phyloP scores from a whole-genome alignment of 1,284 basidiomycete species.

The Ganoderma leucocontextum region DNA sequence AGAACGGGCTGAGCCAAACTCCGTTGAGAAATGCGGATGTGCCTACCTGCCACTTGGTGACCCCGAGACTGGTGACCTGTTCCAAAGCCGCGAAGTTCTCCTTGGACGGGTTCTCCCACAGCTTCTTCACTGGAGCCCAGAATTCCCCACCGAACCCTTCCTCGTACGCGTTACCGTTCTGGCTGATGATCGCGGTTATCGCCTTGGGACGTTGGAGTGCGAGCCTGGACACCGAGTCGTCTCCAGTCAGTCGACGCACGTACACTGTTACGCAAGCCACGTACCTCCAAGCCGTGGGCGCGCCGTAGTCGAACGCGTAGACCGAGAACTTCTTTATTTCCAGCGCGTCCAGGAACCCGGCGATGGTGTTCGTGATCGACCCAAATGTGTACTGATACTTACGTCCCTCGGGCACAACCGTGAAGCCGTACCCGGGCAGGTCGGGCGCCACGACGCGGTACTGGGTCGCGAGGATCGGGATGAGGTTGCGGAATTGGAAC shows the following conservation, averaged over 20 bases:
- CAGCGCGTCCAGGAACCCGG: conserved; percentile 51
- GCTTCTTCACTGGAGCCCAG: conserved; percentile 48
- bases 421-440: conserved; percentile 59
- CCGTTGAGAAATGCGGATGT: no score
- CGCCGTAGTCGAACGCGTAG: conserved; percentile 62
- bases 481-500: conserved; percentile 56
- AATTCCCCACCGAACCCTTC: conserved; percentile 51
- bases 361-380: conserved; percentile 48
- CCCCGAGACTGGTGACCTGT: conserved; percentile 37
- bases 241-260: background rate
- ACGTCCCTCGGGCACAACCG: conserved; percentile 45
- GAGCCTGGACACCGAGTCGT: conserved; percentile 40
- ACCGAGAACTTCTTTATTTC: conserved; percentile 48
- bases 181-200: conserved; percentile 53
- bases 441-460: conserved; percentile 59
- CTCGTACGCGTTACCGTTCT: conserved; percentile 59
- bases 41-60: conserved; percentile 46
- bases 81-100: conserved; percentile 40
- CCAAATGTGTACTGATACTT: conserved; percentile 53
- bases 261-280: conserved; percentile 6
- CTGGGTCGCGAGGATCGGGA: conserved; percentile 49
- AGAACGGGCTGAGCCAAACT: background rate
- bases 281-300: conserved; percentile 49
- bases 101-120: conserved; percentile 44
- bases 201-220: conserved; percentile 51